Base-by-base conservation (phyloP, 768 basidiomycete genomes). In the Xerocomellus dryophilus region DNA sequence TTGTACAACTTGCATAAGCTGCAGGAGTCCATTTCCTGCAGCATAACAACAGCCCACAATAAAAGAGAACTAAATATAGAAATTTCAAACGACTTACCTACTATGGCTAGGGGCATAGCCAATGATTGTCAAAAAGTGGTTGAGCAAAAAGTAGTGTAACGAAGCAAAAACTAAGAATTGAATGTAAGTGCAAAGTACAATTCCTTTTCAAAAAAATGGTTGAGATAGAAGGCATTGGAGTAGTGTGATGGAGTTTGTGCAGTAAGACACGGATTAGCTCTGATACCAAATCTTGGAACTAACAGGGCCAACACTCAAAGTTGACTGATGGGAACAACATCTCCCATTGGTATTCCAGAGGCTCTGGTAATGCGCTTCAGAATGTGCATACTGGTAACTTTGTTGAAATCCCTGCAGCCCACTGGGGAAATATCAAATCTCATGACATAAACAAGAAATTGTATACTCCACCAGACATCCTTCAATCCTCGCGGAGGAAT, bases 201-300 rank as follows among this genome's bases (percentile, higher is more conserved):
- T 4, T 73, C 68, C 47, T 73, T 74, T 38, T 64, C 58, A 38
- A 65, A 67, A 49, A 69, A 73, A 29, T 64, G 67, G 45, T 74
- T 70, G 47, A 74, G 44, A 14, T 57, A 66, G 43, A 66, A 69
- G 27, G 69, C 56, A 0, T 54, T 21, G 40, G 58, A 47, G 39
- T 47, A 66, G 6, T 58, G 43, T 17, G 59, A 21, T 38, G 62
- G 64, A 20, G 61, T 73, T 36, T 46, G 36, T 7, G 49, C 46
- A 2, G 56, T 67, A 10, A 73, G 58, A 18, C 52, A 17, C 3
- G 35, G 18, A 40, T 68, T 56, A 3, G 65, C 70, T 32, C 54
- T 58, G 4, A 32, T 44, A 11, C 67, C 70, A 48, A 72, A 66
- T 2, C 56, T 57, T n/a, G 71, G 66, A 2, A 64, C 53, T 2